phyloP scores from a whole-genome alignment of 768 basidiomycete genomes.

The Butyriboletus loyo region DNA sequence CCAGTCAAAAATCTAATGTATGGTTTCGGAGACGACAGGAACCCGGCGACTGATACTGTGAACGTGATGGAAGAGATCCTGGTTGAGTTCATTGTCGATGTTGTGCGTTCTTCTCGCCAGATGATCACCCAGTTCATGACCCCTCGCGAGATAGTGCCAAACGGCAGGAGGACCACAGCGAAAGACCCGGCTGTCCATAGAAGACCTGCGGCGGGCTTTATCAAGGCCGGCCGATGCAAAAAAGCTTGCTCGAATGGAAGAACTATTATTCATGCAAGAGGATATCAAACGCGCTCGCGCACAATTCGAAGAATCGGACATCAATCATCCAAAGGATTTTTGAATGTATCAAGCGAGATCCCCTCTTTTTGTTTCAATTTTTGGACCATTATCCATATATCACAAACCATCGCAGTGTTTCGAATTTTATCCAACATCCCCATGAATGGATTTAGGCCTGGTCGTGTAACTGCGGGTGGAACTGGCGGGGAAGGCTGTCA shows the following conservation, averaged over 20 bases:
- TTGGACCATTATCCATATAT: background rate
- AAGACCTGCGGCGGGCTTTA: constrained; percentile 78
- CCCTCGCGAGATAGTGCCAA: constrained; percentile 53
- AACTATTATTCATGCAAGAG: constrained; percentile 89
- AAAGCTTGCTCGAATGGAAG: constrained; percentile 90
- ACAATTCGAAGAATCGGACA: constrained; percentile 64
- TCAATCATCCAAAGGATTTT: constrained; percentile 46
- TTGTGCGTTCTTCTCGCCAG: constrained; percentile 52
- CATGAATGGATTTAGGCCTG: background rate
- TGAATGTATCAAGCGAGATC: constrained; percentile 19
- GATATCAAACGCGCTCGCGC: constrained; percentile 87
- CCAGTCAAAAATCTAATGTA: constrained; percentile 86
- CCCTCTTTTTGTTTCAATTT: background rate
- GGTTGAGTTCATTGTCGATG: constrained; percentile 85
- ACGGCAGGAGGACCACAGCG: constrained; percentile 66
- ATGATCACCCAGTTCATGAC: background rate
- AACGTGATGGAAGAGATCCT: constrained; percentile 93
- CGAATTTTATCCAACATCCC: background rate
- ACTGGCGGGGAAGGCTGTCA: background rate
- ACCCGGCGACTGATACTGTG: constrained; percentile 84
- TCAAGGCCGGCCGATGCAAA: constrained; percentile 87
- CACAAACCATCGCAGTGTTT: constrained; percentile 3
- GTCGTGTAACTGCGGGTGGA: background rate
- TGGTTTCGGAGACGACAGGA: constrained; percentile 89
- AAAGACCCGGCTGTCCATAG: constrained; percentile 76